Base-by-base conservation (phyloP, 495 filamentous ascomycete genomes). In the Trichoderma orchidacearum region DNA sequence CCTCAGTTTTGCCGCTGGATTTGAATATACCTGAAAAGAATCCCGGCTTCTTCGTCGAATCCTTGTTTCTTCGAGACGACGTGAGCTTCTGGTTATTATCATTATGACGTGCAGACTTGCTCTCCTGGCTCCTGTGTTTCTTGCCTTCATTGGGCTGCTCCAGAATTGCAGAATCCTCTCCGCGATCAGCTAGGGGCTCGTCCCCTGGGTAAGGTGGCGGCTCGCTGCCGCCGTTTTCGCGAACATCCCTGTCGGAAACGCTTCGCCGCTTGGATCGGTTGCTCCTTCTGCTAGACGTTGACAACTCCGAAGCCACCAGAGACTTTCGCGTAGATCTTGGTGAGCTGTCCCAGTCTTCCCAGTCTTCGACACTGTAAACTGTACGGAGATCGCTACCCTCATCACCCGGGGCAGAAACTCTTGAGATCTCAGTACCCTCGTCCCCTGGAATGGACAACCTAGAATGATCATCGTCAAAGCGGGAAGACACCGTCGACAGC, bases 81-180 rank as follows among this genome's bases (percentile, higher is more conserved):
- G 67, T 65, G 3, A 71, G 71, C 62, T 69, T 71, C 15, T 62
- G 61, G 57, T 75, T 74, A 32, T 74, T 69, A 9, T 61, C 60
- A 50, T 67, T 65, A 48, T 48, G 12, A 65, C 67, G 18, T 30
- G 61, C 56, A 64, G 65, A 50, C 66, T 65, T 6, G 61, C 61
- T 56, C 64, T 65, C 53, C 66, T 58, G 30, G 41, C 21, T 48
- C 15, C 31, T 55, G 1, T 30, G 32, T 30, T 65, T 59, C 29
- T 62, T 61, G 38, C 66, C 66, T 32, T 67, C 68, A 54, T 64
- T 63, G 51, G 64, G 62, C 50, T 65, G 62, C 32, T 67, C 72
- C 1, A 74, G 72, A 6, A 74, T 67, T n/a, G 73, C 65, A 41
- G 74, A 76, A 53, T 67, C 69, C 29, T 70, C 63, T 30, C 74